Evolutionary conservation across 306 rosid genomes (phyloP), one percentile per base, ranked within the genome.

Genomic region (Corylus heterophylla): DNA sequence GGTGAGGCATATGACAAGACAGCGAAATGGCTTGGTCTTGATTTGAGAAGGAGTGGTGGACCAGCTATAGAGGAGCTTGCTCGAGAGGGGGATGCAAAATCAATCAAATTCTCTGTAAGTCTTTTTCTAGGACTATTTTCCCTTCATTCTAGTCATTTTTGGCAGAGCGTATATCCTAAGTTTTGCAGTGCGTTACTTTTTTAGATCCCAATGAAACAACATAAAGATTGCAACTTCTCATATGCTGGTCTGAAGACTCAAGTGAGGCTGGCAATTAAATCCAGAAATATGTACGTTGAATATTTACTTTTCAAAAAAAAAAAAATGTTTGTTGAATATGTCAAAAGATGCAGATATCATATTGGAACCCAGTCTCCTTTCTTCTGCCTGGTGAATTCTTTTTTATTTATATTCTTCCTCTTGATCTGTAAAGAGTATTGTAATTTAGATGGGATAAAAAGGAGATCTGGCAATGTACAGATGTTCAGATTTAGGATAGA

Each of bases 1-100:
- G 97, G 98, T 17, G 98, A 94, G 90, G 98, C 98, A 39, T 94
- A 92, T 80, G 97, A 92, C 90, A 94, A 94, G 87, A 88, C 90
- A 58, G 98, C 98, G 69, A 94, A 92, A 81, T 94, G 98, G 98
- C 97, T 94, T 29, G 97, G 97, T 71, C 98, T 94, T 87, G 98
- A 94, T 84, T 13, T 94, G 87, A 88, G 98, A 84, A 91, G 90
- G 84, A 94, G 98, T 85, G 98, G 98, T 49, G 98, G 98, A 55
- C 98, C 97, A 73, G 98, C 98, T 74, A 77, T 94, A 76, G 98
- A 94, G 86, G 89, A 87, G 87, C 98, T 94, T 85, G 98, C 98
- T 44, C 76, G 51, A 82, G 96, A 91, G 86, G 98, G 98, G 68
- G 86, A 89, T 78, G 89, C 94, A 69, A 22, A 89, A 77, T 87